Percentiles rank a stretch among this genome's conserved stretches.
phyloP scores from a whole-genome alignment of 306 rosid genomes.

The Pachyrhizus erosus region DNA sequence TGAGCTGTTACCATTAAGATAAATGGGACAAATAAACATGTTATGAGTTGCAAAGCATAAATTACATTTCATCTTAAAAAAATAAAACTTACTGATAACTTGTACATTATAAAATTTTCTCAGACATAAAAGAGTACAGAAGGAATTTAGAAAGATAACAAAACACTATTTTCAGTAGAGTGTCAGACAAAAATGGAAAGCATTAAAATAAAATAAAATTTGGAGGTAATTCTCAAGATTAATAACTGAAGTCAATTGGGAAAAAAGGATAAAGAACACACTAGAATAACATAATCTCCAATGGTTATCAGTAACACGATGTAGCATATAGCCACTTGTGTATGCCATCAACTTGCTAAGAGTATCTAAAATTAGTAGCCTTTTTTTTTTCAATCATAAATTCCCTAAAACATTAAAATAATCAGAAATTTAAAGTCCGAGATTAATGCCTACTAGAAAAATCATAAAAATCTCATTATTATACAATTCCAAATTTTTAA shows the following conservation, averaged over 20 bases:
- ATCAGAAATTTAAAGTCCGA: not conserved
- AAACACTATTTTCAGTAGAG: slow-evolving; percentile 13
- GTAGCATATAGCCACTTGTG: not conserved
- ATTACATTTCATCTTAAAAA: not conserved
- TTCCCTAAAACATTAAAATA: not conserved
- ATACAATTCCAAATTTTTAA: slow-evolving; percentile 13
- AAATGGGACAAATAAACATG: slow-evolving; percentile 29
- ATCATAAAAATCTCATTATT: not conserved
- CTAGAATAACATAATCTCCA: not conserved
- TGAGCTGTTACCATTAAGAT: slow-evolving; percentile 58
- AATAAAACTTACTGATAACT: not conserved
- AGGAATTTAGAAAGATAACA: slow-evolving; percentile 23
- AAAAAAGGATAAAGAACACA: slow-evolving; percentile 3
- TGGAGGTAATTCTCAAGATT: slow-evolving; percentile 1
- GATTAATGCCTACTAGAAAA: not conserved
- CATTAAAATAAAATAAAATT: slow-evolving; percentile 14
- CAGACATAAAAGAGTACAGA: slow-evolving; percentile 5
- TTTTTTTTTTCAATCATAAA: slow-evolving; percentile 16
- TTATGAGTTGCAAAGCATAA: not conserved
- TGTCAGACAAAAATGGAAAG: slow-evolving; percentile 13
- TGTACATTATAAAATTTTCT: not conserved
- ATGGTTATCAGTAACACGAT: not conserved
- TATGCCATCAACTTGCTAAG: not conserved
- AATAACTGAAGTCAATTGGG: not conserved
- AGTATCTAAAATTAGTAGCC: not conserved